Conservation (phyloP, 768 basidiomycete species). For the Suillus spraguei region DNA sequence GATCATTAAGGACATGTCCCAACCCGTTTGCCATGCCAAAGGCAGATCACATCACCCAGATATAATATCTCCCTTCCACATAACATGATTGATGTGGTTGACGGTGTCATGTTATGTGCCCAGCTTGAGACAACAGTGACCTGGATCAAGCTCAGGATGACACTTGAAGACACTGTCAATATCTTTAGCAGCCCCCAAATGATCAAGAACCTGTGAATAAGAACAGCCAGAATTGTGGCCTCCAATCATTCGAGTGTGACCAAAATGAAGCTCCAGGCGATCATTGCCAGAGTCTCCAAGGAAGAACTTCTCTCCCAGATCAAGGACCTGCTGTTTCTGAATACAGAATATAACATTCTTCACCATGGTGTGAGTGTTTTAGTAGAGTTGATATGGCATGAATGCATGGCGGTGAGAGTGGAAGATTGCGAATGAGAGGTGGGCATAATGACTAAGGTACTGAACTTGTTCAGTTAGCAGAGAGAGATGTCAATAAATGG, state of each 20-base stretch:
- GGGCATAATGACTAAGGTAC: neutral
- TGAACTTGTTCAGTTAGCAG: neutral
- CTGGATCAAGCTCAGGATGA: neutral
- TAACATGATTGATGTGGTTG: slow-evolving; percentile 12
- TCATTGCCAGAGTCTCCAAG: slow-evolving; percentile 32
- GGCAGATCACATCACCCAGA: neutral
- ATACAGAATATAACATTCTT: slow-evolving; percentile 23
- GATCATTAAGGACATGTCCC: neutral
- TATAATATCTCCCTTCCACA: slow-evolving; percentile 5
- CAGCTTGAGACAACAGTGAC: slow-evolving; percentile 22
- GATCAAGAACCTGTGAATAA: neutral
- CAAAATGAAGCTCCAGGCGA: slow-evolving; percentile 32
- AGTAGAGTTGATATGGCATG: slow-evolving; percentile 26
- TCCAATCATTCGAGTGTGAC: slow-evolving; percentile 24
- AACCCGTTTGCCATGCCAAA: neutral
- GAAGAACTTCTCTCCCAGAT: neutral
- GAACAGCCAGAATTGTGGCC: slow-evolving; percentile 21
- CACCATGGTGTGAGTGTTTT: slow-evolving; percentile 32
- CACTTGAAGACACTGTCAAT: too few relatives aligned
- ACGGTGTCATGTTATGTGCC: slow-evolving; percentile 16
- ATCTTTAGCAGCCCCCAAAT: too few relatives aligned
- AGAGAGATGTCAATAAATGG: neutral
- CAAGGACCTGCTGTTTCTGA: slow-evolving; percentile 19
- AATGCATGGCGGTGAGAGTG: slow-evolving; percentile 23
- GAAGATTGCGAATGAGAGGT: neutral